A percentile compares a stretch with the other conserved stretches of the same genome.
These are phyloP conservation scores for Pestalotiopsis sp. DNA, from an alignment of 2,329 filamentous ascomycete species.

Conservation along the genomic window DNA sequence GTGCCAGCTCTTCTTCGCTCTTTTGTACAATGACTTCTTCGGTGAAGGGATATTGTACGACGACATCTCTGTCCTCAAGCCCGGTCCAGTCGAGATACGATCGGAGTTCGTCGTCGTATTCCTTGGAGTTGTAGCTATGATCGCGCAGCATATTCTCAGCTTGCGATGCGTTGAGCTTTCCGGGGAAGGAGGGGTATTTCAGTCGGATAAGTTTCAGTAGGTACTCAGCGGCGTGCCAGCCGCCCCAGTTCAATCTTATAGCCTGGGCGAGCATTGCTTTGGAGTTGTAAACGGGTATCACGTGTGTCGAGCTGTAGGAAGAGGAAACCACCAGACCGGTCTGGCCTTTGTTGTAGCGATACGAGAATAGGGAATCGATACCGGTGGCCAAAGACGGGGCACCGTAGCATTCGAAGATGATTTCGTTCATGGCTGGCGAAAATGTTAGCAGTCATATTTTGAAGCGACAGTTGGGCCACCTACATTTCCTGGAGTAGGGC, in stretches of 20 bases:
- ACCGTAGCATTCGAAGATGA: constrained; percentile 93
- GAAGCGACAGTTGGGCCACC: constrained; percentile 33
- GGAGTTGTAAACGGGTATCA: constrained; percentile 88
- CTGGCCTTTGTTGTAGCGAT: constrained; percentile 84
- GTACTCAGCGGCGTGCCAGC: constrained; percentile 87
- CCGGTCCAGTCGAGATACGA: constrained; percentile 88
- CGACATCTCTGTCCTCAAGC: constrained; percentile 83
- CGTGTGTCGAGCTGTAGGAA: constrained; percentile 89
- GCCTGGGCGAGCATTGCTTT: constrained; percentile 85
- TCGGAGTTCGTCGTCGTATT: constrained; percentile 79
- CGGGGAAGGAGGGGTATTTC: constrained; percentile 89
- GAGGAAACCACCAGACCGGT: constrained; percentile 90
- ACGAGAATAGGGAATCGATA: constrained; percentile 96
- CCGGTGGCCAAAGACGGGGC: constrained; percentile 90
- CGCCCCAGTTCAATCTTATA: constrained; percentile 92
- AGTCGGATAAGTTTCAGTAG: constrained; percentile 84
- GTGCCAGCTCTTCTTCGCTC: constrained; percentile 88
- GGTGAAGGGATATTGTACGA: constrained; percentile 91
- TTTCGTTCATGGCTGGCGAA: constrained; percentile 85
- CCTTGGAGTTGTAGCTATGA: constrained; percentile 85
- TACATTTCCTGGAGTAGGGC: constrained; percentile 85
- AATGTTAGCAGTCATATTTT: neutral
- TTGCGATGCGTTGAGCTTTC: constrained; percentile 84
- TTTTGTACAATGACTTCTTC: constrained; percentile 91
- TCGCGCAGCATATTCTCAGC: constrained; percentile 85